Base-by-base conservation (phyloP, 257 asterid genomes). In the Fraxinus cuspidata region DNA sequence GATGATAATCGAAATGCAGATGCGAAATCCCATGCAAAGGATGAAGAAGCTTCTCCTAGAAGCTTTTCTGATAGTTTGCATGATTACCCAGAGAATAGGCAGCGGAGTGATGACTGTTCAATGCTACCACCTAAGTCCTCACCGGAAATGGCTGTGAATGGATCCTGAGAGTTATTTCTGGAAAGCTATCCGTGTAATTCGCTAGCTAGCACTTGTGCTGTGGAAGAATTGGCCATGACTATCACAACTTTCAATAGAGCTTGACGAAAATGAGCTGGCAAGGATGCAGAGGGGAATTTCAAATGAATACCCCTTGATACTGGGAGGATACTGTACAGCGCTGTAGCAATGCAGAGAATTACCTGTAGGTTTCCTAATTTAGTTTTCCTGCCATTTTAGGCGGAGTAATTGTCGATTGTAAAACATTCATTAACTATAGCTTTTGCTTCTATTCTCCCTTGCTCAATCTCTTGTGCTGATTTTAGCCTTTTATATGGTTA, bases 111-210 rank as follows among this genome's bases (percentile, higher is more conserved):
- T 31, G 97, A 92, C 35, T 49, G 75, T 29, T 83, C 89, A 31
- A 71, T 84, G 73, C 77, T 89, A 80, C 87, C 90, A 19, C 85
- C 92, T 1, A 89, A 87, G 16, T 84, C 97, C 60, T 92, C 99
- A 15, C 86, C 97, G 0, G 98, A 93, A 74, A 93, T 90, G 96
- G 88, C 94, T 76, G 97, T 95, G 75, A 91, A 88, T 79, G 98
- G 98, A 69, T 90, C 98, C 63, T 93, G 85, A 92, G 72, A 60
- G 29, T 9, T 37, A 51, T 21, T 42, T 71, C 40, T 47, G 40
- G 38, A 64, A 63, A 0, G 85, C 76, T 71, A 74, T 75, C 37
- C 1, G 34, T 72, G 71, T 77, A 74, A 60, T 70, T 73, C 69
- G 10, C 29, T 77, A 69, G 74, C 71, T 69, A 25, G 19, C 58